Conservation (phyloP, 495 filamentous ascomycete species). For the Hypoxylon fragiforme region DNA sequence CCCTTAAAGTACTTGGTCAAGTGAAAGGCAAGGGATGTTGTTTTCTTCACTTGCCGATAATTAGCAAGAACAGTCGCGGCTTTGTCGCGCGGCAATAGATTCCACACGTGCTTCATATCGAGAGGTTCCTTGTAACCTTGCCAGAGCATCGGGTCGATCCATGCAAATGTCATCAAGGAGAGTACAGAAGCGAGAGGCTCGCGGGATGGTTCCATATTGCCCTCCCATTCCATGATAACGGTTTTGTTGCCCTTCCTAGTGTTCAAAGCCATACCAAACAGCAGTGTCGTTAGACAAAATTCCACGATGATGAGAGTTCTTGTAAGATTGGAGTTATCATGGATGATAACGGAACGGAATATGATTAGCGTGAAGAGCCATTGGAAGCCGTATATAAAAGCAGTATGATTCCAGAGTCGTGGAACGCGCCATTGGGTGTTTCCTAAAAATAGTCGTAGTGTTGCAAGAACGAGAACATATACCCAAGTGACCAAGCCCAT, state of each 20-base stretch:
- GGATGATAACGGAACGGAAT: slow-evolving; percentile 84
- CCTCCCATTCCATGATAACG: slow-evolving; percentile 83
- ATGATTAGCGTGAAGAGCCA: slow-evolving; percentile 76
- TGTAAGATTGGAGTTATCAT: slow-evolving; percentile 65
- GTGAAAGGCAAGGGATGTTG: slow-evolving; percentile 76
- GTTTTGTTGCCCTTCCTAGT: slow-evolving; percentile 92
- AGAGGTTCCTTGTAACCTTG: slow-evolving; percentile 87
- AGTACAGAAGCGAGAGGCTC: slow-evolving; percentile 87
- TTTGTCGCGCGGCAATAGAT: slow-evolving; percentile 84
- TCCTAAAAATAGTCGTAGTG: slow-evolving; percentile 71
- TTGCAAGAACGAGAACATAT: slow-evolving; percentile 77
- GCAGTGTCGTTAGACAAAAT: slow-evolving; percentile 72
- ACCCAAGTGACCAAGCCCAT: slow-evolving; percentile 72
- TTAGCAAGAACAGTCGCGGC: slow-evolving; percentile 74
- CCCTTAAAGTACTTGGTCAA: slow-evolving; percentile 81
- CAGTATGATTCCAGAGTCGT: slow-evolving; percentile 90
- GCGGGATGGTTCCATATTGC: slow-evolving; percentile 77
- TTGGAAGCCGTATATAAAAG: slow-evolving; percentile 77
- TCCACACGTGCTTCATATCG: slow-evolving; percentile 87
- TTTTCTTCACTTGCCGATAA: slow-evolving; percentile 86
- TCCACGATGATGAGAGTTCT: slow-evolving; percentile 66
- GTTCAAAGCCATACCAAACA: slow-evolving; percentile 73
- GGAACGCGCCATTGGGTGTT: slow-evolving; percentile 68
- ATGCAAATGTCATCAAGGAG: slow-evolving; percentile 84
- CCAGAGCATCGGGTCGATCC: slow-evolving; percentile 88